Base-by-base conservation (phyloP, 306 rosid species). In the Glycine soja region DNA sequence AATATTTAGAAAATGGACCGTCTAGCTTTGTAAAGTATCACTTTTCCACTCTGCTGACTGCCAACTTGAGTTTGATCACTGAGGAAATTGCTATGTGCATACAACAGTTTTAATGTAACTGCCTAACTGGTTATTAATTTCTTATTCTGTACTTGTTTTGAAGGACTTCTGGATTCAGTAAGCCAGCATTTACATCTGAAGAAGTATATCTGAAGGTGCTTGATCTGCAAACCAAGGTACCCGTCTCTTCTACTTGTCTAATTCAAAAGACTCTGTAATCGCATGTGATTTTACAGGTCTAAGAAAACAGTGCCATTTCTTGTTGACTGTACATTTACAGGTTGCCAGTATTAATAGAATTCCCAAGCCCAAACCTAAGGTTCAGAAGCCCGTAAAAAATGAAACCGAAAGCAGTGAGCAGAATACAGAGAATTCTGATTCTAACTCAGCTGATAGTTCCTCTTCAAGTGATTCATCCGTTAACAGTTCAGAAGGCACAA, bases 341-440 rank as follows among this genome's bases (percentile, higher is more conserved):
- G 96, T 93, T 83, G 47, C 89, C 53, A 88, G 81, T 69, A 47
- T 93, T 72, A 87, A 89, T 79, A 90, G 84, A 91, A 95, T 93
- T 82, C 96, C 94, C 34, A 95, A 90, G 90, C 97, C 99, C 61
- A 95, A 91, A 88, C 98, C 99, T 61, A 91, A 88, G 82, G 67
- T 87, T 78, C 92, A 87, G 86, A 93, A 91, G 84, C 81, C 92
- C 9, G 36, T 70, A 12, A 92, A 87, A 85, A 89, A 88, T 3
- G 97, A 88, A 78, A 86, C 92, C 1, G 96, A 88, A 45, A 86
- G 82, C 85, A 75, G 69, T 3, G 87, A 34, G 52, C 86, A 88
- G 76, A 84, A 87, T 5, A 79, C 34, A 0, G 88, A 85, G 75
- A 32, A 53, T 80, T 80, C 94, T 0, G 24, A 85, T 76, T 68